Evolutionary conservation across 1,284 basidiomycete species (phyloP).

Genomic region (Exsudoporus floridanus): DNA sequence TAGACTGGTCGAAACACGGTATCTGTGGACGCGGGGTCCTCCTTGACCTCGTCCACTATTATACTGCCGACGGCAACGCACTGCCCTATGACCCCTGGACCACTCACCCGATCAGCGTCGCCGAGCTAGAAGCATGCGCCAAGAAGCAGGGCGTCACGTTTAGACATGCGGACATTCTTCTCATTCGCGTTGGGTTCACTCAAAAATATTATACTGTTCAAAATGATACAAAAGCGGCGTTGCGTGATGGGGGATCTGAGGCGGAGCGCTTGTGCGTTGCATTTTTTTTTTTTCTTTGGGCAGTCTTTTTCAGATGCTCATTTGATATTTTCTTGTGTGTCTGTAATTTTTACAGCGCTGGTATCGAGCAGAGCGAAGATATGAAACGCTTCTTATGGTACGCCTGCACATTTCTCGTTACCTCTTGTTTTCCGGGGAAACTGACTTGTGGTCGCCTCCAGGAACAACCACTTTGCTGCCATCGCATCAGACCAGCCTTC

Average conservation of each 20-base stretch:
- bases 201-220: conserved; percentile 51
- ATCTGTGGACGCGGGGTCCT: conserved; percentile 72
- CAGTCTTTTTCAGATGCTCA: too few species aligned
- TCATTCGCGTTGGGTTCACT: conserved; percentile 67
- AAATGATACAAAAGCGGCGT: conserved; percentile 47
- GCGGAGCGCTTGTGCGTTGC: conserved; percentile 53
- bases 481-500: conserved; percentile 73
- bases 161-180: conserved; percentile 57
- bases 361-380: conserved; percentile 67
- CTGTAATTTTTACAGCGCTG: too few species aligned
- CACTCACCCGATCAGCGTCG: conserved; percentile 54
- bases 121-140: conserved; percentile 62
- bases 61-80: conserved; percentile 41
- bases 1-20: conserved; percentile 73
- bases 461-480: conserved; percentile 78
- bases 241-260: conserved; percentile 38
- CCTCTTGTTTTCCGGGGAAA: neutral
- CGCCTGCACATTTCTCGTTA: neutral
- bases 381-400: conserved; percentile 73
- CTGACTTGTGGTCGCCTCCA: conserved; percentile 28
- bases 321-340: neutral
- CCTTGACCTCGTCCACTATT: conserved; percentile 60
- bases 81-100: conserved; percentile 69
- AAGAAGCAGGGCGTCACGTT: conserved; percentile 60
- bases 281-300: neutral